Evolutionary conservation across 306 rosid species (phyloP).

Genomic region (Quercus variabilis): DNA sequence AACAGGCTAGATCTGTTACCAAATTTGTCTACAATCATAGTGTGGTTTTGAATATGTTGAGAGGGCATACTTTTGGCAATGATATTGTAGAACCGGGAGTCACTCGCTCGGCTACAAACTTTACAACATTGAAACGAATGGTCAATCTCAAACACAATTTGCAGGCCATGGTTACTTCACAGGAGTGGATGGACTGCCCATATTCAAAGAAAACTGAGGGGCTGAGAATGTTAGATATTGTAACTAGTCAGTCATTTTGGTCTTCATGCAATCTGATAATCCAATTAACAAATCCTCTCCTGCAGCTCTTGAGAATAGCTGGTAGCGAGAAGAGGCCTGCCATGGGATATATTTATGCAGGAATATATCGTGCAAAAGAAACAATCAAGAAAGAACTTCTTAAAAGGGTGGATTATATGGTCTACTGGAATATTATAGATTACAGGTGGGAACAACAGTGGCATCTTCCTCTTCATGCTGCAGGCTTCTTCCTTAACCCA

Average conservation of each 20-base stretch:
- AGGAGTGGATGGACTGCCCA: slow-evolving; percentile 81
- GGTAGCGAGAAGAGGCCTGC: slow-evolving; percentile 77
- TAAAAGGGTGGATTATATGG: slow-evolving; percentile 72
- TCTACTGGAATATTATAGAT: slow-evolving; percentile 87
- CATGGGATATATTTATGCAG: slow-evolving; percentile 81
- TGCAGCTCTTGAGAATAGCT: slow-evolving; percentile 61
- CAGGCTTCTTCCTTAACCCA: slow-evolving; percentile 89
- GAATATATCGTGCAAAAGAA: slow-evolving; percentile 78
- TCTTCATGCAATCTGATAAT: slow-evolving; percentile 65
- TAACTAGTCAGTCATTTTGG: slow-evolving; percentile 81
- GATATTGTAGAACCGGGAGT: slow-evolving; percentile 70
- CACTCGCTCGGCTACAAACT: slow-evolving; percentile 60
- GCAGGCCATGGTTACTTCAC: slow-evolving; percentile 85
- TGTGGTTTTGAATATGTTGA: slow-evolving; percentile 68
- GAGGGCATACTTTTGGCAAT: slow-evolving; percentile 68
- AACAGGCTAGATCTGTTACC: slow-evolving; percentile 74
- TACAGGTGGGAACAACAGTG: slow-evolving; percentile 74
- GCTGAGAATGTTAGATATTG: slow-evolving; percentile 68
- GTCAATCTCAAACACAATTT: slow-evolving; percentile 74
- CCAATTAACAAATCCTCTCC: slow-evolving; percentile 66
- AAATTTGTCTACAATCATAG: slow-evolving; percentile 76
- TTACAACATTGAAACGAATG: slow-evolving; percentile 68
- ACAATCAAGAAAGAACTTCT: slow-evolving; percentile 69
- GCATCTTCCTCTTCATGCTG: slow-evolving; percentile 82
- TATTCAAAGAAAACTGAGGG: slow-evolving; percentile 79